These are phyloP conservation scores for Pythium dissotocum DNA, from an alignment of 352 stramenopile genomes.

Conservation along the genomic window DNA sequence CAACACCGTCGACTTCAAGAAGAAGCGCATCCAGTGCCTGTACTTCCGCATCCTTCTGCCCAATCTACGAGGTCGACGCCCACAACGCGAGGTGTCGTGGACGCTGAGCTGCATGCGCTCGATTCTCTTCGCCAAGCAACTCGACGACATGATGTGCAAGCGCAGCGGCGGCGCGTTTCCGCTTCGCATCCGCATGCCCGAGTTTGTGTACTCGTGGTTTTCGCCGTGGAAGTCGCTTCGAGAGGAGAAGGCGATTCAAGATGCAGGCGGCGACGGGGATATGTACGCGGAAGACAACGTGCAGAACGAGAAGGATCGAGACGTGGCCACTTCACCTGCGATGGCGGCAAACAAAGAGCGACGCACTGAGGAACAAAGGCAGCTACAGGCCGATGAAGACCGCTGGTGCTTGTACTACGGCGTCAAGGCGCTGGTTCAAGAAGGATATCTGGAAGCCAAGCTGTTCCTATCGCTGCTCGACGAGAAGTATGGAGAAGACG, in stretches of 20 bases:
- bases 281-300: conserved; percentile 29
- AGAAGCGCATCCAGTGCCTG: conserved; percentile 77
- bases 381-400: conserved; percentile 82
- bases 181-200: conserved; percentile 84
- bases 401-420: conserved; percentile 94
- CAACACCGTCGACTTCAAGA: conserved; percentile 27
- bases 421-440: conserved; percentile 78
- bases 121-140: conserved; percentile 88
- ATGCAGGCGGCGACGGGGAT: conserved; percentile 8
- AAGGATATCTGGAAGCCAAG: conserved; percentile 88
- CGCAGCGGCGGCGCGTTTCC: conserved; percentile 45
- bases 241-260: conserved; percentile 45
- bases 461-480: conserved; percentile 92
- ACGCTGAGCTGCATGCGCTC: conserved; percentile 89
- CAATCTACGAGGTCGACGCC: conserved; percentile 81
- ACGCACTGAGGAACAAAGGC: conserved; percentile 37
- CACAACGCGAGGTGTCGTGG: conserved; percentile 79
- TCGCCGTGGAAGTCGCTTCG: conserved; percentile 63
- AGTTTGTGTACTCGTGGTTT: conserved; percentile 95
- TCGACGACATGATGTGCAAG: conserved; percentile 76
- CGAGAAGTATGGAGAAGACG: conserved; percentile 92
- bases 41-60: conserved; percentile 91
- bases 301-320: neutral
- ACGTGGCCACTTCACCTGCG: neutral
- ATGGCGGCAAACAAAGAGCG: conserved; percentile 17